Evolutionary conservation across 495 filamentous ascomycete species (phyloP).

Genomic region (Schizothecium vesticola): DNA sequence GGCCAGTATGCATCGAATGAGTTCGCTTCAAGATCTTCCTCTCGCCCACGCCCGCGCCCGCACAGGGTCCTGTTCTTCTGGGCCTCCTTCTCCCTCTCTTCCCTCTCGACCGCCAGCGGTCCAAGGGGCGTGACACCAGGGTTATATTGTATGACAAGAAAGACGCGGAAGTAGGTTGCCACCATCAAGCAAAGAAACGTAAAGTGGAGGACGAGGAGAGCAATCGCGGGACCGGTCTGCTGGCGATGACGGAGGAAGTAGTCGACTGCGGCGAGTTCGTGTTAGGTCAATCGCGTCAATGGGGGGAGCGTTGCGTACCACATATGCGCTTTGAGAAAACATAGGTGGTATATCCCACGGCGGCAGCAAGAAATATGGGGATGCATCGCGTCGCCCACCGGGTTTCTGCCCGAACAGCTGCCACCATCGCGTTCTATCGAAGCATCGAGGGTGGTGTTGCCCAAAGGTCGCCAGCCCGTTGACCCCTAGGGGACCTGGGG

Average conservation of each 20-base stretch:
- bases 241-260: slow-evolving; percentile 54
- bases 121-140: slow-evolving; percentile 67
- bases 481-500: not conserved
- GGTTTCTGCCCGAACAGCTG: slow-evolving; percentile 31
- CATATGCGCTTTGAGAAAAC: slow-evolving; percentile 39
- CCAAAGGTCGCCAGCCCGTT: not conserved
- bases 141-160: slow-evolving; percentile 57
- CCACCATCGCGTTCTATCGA: slow-evolving; percentile 22
- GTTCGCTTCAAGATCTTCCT: slow-evolving; percentile 39
- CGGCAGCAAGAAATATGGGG: slow-evolving; percentile 34
- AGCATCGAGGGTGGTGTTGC: not conserved
- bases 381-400: slow-evolving; percentile 43
- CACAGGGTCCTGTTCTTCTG: not conserved
- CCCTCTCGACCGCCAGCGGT: slow-evolving; percentile 27
- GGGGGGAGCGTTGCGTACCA: slow-evolving; percentile 23
- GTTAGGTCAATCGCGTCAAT: not conserved
- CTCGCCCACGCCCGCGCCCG: slow-evolving; percentile 6
- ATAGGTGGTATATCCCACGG: slow-evolving; percentile 37
- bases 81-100: slow-evolving; percentile 13
- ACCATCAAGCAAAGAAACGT: slow-evolving; percentile 60
- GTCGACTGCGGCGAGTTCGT: slow-evolving; percentile 43
- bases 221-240: slow-evolving; percentile 53
- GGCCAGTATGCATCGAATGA: slow-evolving; percentile 28
- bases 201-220: slow-evolving; percentile 66
- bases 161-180: slow-evolving; percentile 62